Conservation (phyloP, 2,329 filamentous ascomycete genomes). For the Thielaviopsis ethacetica region DNA sequence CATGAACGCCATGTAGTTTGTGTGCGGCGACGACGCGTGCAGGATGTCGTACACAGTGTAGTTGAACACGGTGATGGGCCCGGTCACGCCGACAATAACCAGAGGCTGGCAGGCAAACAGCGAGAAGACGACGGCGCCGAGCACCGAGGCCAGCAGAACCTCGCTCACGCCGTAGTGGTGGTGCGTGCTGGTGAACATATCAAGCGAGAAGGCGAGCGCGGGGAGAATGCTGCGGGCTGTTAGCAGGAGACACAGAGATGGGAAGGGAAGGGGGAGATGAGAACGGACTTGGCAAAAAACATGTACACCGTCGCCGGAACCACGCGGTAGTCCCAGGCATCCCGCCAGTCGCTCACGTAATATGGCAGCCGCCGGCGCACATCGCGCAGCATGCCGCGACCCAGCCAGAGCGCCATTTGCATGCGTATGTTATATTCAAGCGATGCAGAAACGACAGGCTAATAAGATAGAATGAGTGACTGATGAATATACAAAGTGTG, state of each 20-base stretch:
- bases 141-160: conserved; percentile 69
- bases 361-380: conserved; percentile 57
- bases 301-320: conserved; percentile 80
- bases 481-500: no score
- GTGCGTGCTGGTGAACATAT: conserved; percentile 82
- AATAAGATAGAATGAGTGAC: background rate
- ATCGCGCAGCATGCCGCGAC: conserved; percentile 68
- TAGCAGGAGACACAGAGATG: background rate
- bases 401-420: conserved; percentile 23
- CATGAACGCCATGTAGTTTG: conserved; percentile 81
- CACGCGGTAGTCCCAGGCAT: conserved; percentile 83
- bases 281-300: conserved; percentile 76
- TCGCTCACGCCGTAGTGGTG: conserved; percentile 84
- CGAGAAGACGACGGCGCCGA: conserved; percentile 68
- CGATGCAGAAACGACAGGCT: background rate
- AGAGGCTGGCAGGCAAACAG: conserved; percentile 68
- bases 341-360: conserved; percentile 67
- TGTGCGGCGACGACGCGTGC: conserved; percentile 41
- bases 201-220: conserved; percentile 73
- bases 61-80: conserved; percentile 87
- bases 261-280: background rate
- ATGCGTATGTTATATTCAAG: no score
- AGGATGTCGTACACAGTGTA: conserved; percentile 91
- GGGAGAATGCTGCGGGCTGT: conserved; percentile 53
- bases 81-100: conserved; percentile 80